These are phyloP conservation scores for Podospora didyma DNA, from an alignment of 495 filamentous ascomycete genomes.

Conservation along the genomic window DNA sequence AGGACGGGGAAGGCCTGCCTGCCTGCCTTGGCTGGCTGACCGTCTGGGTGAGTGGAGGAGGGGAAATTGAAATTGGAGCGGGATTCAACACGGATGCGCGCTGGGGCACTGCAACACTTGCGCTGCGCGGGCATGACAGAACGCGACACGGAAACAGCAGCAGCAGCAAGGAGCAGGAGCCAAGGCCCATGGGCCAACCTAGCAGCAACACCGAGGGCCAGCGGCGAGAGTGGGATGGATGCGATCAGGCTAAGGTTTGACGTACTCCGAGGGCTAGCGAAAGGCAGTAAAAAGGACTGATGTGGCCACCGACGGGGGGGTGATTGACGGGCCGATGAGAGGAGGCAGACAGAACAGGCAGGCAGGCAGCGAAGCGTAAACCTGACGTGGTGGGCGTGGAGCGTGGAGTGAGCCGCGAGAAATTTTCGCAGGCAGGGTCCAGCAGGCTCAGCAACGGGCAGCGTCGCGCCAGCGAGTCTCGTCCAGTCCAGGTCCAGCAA, in stretches of 20 bases:
- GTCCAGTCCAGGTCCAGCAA: slow-evolving; percentile 3
- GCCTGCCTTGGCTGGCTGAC: too few species aligned
- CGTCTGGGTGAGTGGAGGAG: not conserved
- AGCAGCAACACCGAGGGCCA: slow-evolving; percentile 9
- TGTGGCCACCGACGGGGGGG: not conserved
- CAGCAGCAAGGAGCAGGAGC: too few species aligned
- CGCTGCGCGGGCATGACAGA: not conserved
- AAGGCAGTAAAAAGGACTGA: too few species aligned
- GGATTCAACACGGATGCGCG: not conserved
- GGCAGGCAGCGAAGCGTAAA: not conserved
- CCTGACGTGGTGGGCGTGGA: too few species aligned
- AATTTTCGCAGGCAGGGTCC: slow-evolving; percentile 27
- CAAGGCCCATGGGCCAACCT: too few species aligned
- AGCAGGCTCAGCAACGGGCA: not conserved
- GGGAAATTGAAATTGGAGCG: slow-evolving; percentile 7
- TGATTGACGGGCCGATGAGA: slow-evolving; percentile 7
- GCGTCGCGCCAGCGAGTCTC: too few species aligned
- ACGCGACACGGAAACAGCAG: slow-evolving; percentile 7
- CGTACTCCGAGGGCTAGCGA: slow-evolving; percentile 15
- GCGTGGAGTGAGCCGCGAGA: slow-evolving; percentile 25
- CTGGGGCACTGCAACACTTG: slow-evolving; percentile 3
- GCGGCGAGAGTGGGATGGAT: slow-evolving; percentile 19
- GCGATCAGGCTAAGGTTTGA: slow-evolving; percentile 25
- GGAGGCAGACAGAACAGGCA: not conserved
- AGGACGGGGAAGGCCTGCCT: not conserved